Evolutionary conservation across 305 asterid species (phyloP).

Genomic region (Solanum hybrid): DNA sequence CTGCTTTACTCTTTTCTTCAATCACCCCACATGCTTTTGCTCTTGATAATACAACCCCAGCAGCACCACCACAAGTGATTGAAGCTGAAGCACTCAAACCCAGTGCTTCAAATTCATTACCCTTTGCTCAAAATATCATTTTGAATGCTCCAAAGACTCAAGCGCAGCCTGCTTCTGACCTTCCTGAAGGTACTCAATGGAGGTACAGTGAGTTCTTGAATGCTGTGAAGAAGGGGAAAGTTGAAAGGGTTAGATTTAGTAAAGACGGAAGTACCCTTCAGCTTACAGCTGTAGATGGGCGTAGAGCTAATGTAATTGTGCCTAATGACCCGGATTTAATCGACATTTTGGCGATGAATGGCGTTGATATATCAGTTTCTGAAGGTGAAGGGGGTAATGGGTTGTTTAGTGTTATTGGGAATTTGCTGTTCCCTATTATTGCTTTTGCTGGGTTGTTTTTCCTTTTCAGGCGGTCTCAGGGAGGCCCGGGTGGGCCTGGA

Average conservation of each 20-base stretch:
- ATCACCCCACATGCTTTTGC: conserved; percentile 70
- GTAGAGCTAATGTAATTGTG: conserved; percentile 67
- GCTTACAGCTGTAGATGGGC: conserved; percentile 84
- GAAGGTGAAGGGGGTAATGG: conserved; percentile 90
- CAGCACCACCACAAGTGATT: conserved; percentile 38
- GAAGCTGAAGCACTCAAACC: conserved; percentile 49
- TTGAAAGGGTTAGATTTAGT: conserved; percentile 81
- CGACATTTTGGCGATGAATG: conserved; percentile 86
- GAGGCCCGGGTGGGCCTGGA: conserved; percentile 48
- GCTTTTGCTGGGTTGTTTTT: conserved; percentile 41
- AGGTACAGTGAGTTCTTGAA: conserved; percentile 88
- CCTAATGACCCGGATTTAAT: conserved; percentile 91
- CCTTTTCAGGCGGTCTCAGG: conserved; percentile 37
- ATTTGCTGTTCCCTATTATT: conserved; percentile 32
- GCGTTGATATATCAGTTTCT: conserved; percentile 82
- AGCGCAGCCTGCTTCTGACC: conserved; percentile 48
- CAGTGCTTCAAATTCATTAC: conserved; percentile 33
- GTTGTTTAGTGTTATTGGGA: conserved; percentile 35
- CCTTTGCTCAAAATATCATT: conserved; percentile 47
- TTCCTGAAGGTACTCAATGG: conserved; percentile 88
- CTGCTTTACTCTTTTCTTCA: conserved; percentile 63
- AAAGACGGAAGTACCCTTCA: conserved; percentile 83
- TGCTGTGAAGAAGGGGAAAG: conserved; percentile 94
- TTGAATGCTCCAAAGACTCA: conserved; percentile 72
- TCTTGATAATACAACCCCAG: conserved; percentile 34